Evolutionary conservation across 495 filamentous ascomycete species (phyloP), one percentile per base, ranked within the genome.

Genomic region (Margaritispora aquatica): DNA sequence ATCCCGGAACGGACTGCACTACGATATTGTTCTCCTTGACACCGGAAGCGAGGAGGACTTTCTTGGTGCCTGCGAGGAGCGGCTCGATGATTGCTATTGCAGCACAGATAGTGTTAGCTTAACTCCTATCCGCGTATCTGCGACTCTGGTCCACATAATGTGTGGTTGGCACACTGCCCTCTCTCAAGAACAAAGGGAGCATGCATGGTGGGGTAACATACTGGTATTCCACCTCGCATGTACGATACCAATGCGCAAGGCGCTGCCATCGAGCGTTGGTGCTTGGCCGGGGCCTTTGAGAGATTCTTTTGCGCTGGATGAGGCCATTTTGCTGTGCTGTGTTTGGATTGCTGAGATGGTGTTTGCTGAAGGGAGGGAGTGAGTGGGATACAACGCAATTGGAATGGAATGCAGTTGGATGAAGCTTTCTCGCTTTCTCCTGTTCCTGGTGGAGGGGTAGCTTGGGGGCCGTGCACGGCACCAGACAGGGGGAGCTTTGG

Each of bases 141-240:
- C 38, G 26, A 21, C 11, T 4, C 13, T 57, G 17, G 41, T n/a
- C n/a, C n/a, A n/a, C n/a, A n/a, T n/a, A n/a, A n/a, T n/a, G n/a
- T n/a, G n/a, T n/a, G n/a, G n/a, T n/a, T n/a, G n/a, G n/a, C n/a
- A n/a, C n/a, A n/a, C n/a, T n/a, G 54, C 46, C 17, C 21, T 34
- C n/a, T n/a, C n/a, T n/a, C n/a, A n/a, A n/a, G 29, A 34, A 36
- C 29, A 13, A 26, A 23, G 11, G 53, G n/a, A 21, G 44, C 27
- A n/a, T n/a, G 29, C 29, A n/a, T 44, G 31, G 38, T 22, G 36
- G 7, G 44, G 26, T 20, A 44, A 38, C 61, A 20, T 48, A 64
- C 62, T 58, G 0, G 65, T 84, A 74, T 97, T 98, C 94, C 94
- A 98, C 61, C 94, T 85, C 23, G 92, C 94, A 73, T 97, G 94